Evolutionary conservation across 73 alveolate genomes (phyloP), one percentile per base, ranked within the genome.

Genomic region (Paramecium primaurelia): DNA sequence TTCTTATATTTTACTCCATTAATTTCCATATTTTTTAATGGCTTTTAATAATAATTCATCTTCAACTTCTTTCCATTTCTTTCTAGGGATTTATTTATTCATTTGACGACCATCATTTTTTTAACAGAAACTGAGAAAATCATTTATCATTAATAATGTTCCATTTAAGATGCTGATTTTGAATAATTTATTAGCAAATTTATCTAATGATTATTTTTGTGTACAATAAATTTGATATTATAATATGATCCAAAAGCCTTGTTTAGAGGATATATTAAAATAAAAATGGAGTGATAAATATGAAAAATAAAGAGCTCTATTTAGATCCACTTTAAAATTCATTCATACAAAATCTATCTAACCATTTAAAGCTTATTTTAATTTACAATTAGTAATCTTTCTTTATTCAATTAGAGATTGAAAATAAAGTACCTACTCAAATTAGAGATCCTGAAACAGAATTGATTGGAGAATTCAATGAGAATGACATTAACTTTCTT

Each of bases 391-490:
- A 36, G 91, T 80, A 44, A 40, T 80, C 38, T 1, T 32, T 8
- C 3, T 12, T 18, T 10, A n/a, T 42, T 80, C 22, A 32, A 0
- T 36, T 42, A 26, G 75, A 80, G 91, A 80, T 80, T 80, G 91
- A 80, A 47, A 80, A 80, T 25, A 80, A 80, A 49, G 75, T 25
- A 4, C 73, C 71, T 3, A 80, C 91, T 1, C 18, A 80, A 49
- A 80, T 80, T 12, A 49, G 71, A 49, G 91, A 80, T 47, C 91
- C 91, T 6, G 77, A 80, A 9, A 80, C 77, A 26, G 91, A 80
- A 80, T 28, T 80, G 44, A 49, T 80, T 20, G 49, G 75, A 26
- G 91, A 80, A 20, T 80, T 80, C 28, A 26, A 80, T 49, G 64
- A 42, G 30, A 14, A 80, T 45, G 71, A 42, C 9, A 38, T 20